A percentile compares a stretch with the other conserved stretches of the same genome.
phyloP scores from a whole-genome alignment of 192 early-diverging fungal species.

The Radiomyces spectabilis region DNA sequence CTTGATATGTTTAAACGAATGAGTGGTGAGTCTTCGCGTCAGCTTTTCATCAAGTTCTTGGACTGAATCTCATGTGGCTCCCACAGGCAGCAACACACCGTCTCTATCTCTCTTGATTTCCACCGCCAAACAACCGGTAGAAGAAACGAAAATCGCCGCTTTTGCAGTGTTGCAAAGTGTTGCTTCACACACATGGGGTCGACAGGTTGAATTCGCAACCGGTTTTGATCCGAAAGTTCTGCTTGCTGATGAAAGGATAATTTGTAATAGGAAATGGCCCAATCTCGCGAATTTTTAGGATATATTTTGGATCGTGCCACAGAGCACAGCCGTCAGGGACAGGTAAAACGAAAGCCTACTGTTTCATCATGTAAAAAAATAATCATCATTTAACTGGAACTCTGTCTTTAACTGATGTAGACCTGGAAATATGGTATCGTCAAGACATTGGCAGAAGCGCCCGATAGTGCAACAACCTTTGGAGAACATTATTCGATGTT shows the following conservation, averaged over 20 bases:
- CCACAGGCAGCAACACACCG: not conserved
- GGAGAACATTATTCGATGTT: conserved; percentile 14
- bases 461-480: conserved; percentile 4
- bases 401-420: not conserved
- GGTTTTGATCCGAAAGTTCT: too few relatives aligned
- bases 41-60: too few relatives aligned
- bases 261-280: conserved; percentile 9
- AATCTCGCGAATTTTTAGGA: conserved; percentile 20
- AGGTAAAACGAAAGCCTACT: conserved; percentile 21
- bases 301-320: conserved; percentile 31
- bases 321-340: conserved; percentile 20
- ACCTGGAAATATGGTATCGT: conserved; percentile 34
- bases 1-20: not conserved
- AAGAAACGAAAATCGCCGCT: conserved; percentile 12
- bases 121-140: conserved; percentile 16
- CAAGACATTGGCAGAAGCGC: conserved; percentile 6
- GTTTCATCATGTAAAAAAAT: too few relatives aligned
- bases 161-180: conserved; percentile 28
- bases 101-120: conserved; percentile 6
- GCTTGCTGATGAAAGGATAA: not conserved
- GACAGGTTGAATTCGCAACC: conserved; percentile 4
- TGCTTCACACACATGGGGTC: conserved; percentile 19
- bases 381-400: not conserved
- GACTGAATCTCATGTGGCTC: not conserved
- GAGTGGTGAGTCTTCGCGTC: too few relatives aligned